Percentiles rank a stretch among this genome's conserved stretches.
These are phyloP conservation scores for Galerina marginata DNA, from an alignment of 768 basidiomycete genomes.

Conservation along the genomic window DNA sequence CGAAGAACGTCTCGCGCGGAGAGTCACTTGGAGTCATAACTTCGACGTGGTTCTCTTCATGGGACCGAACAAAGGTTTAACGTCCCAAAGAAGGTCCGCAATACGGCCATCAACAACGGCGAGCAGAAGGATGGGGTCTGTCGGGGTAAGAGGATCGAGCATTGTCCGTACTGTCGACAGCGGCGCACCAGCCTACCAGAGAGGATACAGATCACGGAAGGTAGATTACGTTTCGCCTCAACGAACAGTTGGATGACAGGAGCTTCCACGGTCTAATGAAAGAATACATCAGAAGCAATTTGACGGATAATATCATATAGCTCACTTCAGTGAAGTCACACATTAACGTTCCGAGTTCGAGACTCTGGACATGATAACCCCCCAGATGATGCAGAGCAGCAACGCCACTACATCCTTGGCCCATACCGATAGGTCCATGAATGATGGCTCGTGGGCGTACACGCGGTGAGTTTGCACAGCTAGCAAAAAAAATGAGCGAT, in stretches of 20 bases:
- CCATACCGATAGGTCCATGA: conserved; percentile 86
- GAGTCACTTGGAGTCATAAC: conserved; percentile 55
- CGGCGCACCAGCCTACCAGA: conserved; percentile 88
- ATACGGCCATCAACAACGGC: conserved; percentile 86
- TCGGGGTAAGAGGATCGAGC: conserved; percentile 89
- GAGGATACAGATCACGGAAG: conserved; percentile 96
- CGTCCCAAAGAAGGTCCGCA: conserved; percentile 74
- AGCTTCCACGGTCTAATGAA: conserved; percentile 80
- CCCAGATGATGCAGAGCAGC: conserved; percentile 93
- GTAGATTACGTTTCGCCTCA: conserved; percentile 96
- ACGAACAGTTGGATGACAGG: conserved; percentile 94
- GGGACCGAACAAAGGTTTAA: conserved; percentile 90
- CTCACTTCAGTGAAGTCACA: conserved; percentile 88
- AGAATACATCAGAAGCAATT: background rate
- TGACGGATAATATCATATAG: conserved; percentile 10
- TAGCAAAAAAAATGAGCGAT: conserved; percentile 36
- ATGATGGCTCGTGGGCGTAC: conserved; percentile 91
- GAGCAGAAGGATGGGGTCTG: conserved; percentile 90
- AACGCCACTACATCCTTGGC: conserved; percentile 87
- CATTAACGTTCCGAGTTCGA: conserved; percentile 89
- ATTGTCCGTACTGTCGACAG: conserved; percentile 87
- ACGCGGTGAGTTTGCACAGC: conserved; percentile 92
- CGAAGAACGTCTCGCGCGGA: conserved; percentile 81
- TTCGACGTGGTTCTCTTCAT: conserved; percentile 76
- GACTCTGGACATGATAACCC: conserved; percentile 92